phyloP scores from a whole-genome alignment of 768 basidiomycete species.

The Termitomyces sp. region DNA sequence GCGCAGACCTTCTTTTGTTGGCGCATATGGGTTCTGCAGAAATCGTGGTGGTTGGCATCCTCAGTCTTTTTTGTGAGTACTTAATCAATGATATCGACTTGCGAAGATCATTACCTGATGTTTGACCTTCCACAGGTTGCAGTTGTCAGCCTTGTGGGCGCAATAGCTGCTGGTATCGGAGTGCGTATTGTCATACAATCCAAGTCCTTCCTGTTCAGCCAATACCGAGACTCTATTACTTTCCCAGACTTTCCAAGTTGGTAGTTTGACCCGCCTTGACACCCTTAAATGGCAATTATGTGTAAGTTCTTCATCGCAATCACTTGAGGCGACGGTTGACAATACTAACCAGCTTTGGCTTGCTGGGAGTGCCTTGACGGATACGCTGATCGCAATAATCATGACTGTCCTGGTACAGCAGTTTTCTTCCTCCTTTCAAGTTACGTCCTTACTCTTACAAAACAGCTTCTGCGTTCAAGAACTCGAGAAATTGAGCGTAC shows the following conservation, averaged over 20 bases:
- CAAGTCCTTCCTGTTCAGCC: not conserved
- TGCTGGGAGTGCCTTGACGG: slow-evolving; percentile 10
- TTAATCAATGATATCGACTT: not conserved
- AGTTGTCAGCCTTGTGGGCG: slow-evolving; percentile 3
- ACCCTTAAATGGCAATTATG: slow-evolving; percentile 11
- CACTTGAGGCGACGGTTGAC: not conserved
- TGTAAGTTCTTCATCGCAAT: not conserved
- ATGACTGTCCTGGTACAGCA: slow-evolving; percentile 7
- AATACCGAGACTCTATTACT: not conserved
- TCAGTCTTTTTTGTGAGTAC: not conserved
- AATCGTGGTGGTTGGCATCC: slow-evolving; percentile 3
- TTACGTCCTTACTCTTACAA: not conserved
- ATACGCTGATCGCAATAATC: slow-evolving; percentile 8
- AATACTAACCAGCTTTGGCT: slow-evolving; percentile 7
- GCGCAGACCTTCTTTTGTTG: slow-evolving; percentile 9
- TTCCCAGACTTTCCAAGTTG: slow-evolving; percentile 2
- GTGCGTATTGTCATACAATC: not conserved
- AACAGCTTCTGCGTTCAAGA: slow-evolving; percentile 10
- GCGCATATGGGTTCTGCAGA: slow-evolving; percentile 8
- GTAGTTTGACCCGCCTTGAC: slow-evolving; percentile 2
- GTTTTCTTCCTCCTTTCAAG: not conserved
- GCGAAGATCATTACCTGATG: not conserved
- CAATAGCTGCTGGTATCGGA: slow-evolving; percentile 9
- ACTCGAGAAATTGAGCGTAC: slow-evolving; percentile 5
- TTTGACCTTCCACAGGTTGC: not conserved